Evolutionary conservation across 1,139 yeast species (phyloP).

Genomic region (Diutina sp.): DNA sequence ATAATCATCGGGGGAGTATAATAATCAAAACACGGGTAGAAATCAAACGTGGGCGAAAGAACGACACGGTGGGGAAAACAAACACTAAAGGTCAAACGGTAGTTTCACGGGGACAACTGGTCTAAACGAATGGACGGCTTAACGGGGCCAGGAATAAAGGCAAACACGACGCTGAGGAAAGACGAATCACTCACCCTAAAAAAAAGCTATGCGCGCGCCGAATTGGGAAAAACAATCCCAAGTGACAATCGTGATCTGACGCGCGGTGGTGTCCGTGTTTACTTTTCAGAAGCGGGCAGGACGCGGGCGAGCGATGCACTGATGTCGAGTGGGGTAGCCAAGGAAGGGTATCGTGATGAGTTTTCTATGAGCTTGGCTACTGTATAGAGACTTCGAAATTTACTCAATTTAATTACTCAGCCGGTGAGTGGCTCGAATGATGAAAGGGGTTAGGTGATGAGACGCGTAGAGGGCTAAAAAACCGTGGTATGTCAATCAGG

Average conservation of each 20-base stretch:
- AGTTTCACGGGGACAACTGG: background rate
- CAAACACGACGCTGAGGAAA: background rate
- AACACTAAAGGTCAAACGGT: background rate
- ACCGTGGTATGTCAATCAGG: background rate
- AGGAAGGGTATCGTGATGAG: no score
- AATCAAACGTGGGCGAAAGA: background rate
- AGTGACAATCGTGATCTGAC: background rate
- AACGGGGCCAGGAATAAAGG: background rate
- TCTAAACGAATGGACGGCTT: background rate
- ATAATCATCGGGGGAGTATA: background rate
- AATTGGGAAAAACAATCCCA: background rate
- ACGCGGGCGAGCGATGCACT: no score
- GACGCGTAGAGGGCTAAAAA: background rate
- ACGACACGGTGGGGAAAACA: background rate
- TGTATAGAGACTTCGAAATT: no score
- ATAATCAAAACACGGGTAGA: background rate
- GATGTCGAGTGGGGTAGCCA: no score
- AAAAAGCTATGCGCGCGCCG: background rate
- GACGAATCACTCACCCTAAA: background rate
- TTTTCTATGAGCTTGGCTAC: no score
- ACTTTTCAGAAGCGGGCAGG: background rate
- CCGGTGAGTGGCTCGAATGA: background rate
- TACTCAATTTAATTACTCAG: no score
- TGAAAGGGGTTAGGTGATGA: background rate
- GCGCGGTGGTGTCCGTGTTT: background rate